Conservation (phyloP, 176 grass and related monocot genomes). For the Sorghum bicolor region DNA sequence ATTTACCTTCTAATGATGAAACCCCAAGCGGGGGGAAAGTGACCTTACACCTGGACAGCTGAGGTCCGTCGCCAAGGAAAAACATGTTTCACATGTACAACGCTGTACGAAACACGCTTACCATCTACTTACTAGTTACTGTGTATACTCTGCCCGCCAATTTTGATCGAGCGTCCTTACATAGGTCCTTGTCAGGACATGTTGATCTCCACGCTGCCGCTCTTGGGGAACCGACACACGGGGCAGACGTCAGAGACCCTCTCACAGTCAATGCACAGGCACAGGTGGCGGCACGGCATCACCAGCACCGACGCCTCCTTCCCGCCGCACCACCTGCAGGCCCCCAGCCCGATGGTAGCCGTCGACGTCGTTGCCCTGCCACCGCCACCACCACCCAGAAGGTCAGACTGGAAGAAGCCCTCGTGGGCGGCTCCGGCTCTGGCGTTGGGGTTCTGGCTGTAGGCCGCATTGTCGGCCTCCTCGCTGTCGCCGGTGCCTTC, state of each 20-base stretch:
- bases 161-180: neutral
- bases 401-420: slow-evolving; percentile 25
- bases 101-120: neutral
- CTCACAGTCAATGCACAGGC: slow-evolving; percentile 50
- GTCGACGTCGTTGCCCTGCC: neutral
- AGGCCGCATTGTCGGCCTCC: slow-evolving; percentile 1
- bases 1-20: neutral
- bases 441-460: slow-evolving; percentile 10
- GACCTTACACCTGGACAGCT: slow-evolving; percentile 13
- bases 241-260: slow-evolving; percentile 36
- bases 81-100: slow-evolving; percentile 7
- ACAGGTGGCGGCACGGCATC: slow-evolving; percentile 67
- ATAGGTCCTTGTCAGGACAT: slow-evolving; percentile 35
- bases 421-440: neutral
- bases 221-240: slow-evolving; percentile 44
- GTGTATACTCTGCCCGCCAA: slow-evolving; percentile 16
- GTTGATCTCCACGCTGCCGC: slow-evolving; percentile 42
- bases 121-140: neutral
- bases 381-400: neutral
- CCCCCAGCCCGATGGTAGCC: neutral
- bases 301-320: slow-evolving; percentile 46
- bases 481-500: slow-evolving; percentile 56
- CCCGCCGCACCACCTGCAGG: slow-evolving; percentile 27
- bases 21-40: neutral
- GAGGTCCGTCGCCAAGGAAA: neutral